Evolutionary conservation across 2,329 filamentous ascomycete genomes (phyloP).

Genomic region (Akanthomyces uredinophilus): DNA sequence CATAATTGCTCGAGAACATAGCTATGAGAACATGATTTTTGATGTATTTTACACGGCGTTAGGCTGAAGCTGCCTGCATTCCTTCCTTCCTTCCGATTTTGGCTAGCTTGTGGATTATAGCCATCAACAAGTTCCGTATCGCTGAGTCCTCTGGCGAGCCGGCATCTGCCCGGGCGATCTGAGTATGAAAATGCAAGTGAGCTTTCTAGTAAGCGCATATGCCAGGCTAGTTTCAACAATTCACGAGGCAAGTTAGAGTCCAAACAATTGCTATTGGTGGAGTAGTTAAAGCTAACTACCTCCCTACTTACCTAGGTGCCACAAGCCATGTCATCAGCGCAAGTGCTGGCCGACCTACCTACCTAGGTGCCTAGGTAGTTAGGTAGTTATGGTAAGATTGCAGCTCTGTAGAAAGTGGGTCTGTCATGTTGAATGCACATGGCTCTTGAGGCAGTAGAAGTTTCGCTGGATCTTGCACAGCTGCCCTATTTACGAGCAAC

Average conservation of each 20-base stretch:
- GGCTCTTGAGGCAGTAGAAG: not conserved
- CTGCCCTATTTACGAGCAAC: not conserved
- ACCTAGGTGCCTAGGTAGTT: too few relatives aligned
- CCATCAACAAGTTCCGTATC: not conserved
- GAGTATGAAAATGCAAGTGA: too few relatives aligned
- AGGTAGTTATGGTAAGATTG: constrained; percentile 9
- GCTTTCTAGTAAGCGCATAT: too few relatives aligned
- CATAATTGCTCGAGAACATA: not conserved
- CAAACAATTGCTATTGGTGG: not conserved
- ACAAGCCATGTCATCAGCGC: not conserved
- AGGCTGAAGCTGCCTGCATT: not conserved
- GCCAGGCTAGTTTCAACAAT: too few relatives aligned
- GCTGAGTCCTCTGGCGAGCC: not conserved
- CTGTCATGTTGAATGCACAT: not conserved
- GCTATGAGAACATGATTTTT: constrained; percentile 2
- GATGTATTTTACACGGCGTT: constrained; percentile 4
- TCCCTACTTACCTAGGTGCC: too few relatives aligned
- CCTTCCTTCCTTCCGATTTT: not conserved
- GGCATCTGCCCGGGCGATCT: too few relatives aligned
- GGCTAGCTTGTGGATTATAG: not conserved
- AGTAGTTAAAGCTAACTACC: not conserved
- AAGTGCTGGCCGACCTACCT: too few relatives aligned
- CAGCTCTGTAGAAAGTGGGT: constrained; percentile 7
- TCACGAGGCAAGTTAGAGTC: too few relatives aligned
- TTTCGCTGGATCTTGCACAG: constrained; percentile 6